Evolutionary conservation across 768 basidiomycete genomes (phyloP), one percentile per base, ranked within the genome.

Genomic region (Rhodotorula kratochvilovae): DNA sequence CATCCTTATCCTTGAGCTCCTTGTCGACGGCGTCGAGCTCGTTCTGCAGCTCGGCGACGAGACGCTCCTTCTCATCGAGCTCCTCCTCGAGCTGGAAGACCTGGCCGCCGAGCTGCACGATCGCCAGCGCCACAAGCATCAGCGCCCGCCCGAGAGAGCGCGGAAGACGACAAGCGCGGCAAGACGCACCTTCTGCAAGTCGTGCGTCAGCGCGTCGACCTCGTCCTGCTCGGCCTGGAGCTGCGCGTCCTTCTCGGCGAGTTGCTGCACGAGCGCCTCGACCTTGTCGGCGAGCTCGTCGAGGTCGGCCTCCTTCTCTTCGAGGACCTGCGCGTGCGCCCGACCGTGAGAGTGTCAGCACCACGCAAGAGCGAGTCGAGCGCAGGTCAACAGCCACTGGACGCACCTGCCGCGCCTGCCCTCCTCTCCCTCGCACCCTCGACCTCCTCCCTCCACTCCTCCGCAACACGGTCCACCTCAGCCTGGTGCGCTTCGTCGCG

Each of bases 51-150:
- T 86, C 78, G 13, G 73, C 57, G 54, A 81, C 74, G 25, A 77
- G 63, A 2, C 69, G 75, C 55, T 78, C 76, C 46, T 79, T 74
- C 39, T 80, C 83, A 71, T 94, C 91, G 63, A 88, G 86, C 77
- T 92, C 89, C 70, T 95, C 91, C 78, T 98, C 95, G 2, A 95
- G 85, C 55, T 86, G 82, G 80, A 90, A 92, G 16, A 96, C 85
- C 64, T 83, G 82, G 70, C 90, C 88, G 11, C 90, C 86, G 43
- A 81, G 79, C 82, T 82, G 69, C 19, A 29, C 12, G 42, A 13
- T 23, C 16, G 21, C 31, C 11, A 17, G 42, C 11, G 12, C 27
- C 5, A 43, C 7, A 15, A 6, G 8, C 17, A 17, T 25, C 23
- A 50, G 42, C 29, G n/a, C n/a, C n/a, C n/a, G n/a, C n/a, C n/a